These are phyloP conservation scores for Plectosphaerella cucumerina DNA, from an alignment of 2,329 filamentous ascomycete genomes.

Conservation along the genomic window DNA sequence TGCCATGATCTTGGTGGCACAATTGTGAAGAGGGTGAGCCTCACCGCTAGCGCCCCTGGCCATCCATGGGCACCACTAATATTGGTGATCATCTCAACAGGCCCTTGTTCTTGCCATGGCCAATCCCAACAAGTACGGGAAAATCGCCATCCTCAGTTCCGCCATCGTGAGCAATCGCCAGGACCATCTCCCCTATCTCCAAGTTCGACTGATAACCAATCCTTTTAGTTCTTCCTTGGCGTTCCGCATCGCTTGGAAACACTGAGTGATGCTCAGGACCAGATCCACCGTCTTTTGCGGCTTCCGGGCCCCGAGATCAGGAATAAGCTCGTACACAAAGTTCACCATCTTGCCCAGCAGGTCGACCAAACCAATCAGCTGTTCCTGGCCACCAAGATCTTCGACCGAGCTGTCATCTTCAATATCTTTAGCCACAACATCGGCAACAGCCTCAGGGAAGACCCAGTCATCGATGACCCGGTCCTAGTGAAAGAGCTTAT, in stretches of 20 bases:
- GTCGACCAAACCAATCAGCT: slow-evolving; percentile 2
- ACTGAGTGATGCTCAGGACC: not conserved
- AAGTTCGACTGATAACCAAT: not conserved
- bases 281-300: not conserved
- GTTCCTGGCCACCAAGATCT: slow-evolving; percentile 5
- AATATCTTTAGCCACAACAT: not conserved
- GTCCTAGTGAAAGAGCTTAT: not conserved
- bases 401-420: not conserved
- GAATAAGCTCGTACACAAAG: not conserved
- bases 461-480: not conserved
- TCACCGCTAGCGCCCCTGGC: too few relatives aligned
- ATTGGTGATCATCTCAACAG: not conserved
- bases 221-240: slow-evolving; percentile 1
- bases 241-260: not conserved
- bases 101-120: slow-evolving; percentile 3
- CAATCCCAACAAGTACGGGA: slow-evolving; percentile 3
- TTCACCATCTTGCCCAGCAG: not conserved
- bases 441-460: not conserved
- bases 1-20: slow-evolving; percentile 6
- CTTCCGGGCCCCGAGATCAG: not conserved
- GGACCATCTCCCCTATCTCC: not conserved
- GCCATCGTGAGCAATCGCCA: not conserved
- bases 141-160: slow-evolving; percentile 2
- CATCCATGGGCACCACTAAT: too few relatives aligned
- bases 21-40: slow-evolving; percentile 5